Conservation (phyloP, 192 early-diverging fungal genomes). For the Funneliformis geosporum region DNA sequence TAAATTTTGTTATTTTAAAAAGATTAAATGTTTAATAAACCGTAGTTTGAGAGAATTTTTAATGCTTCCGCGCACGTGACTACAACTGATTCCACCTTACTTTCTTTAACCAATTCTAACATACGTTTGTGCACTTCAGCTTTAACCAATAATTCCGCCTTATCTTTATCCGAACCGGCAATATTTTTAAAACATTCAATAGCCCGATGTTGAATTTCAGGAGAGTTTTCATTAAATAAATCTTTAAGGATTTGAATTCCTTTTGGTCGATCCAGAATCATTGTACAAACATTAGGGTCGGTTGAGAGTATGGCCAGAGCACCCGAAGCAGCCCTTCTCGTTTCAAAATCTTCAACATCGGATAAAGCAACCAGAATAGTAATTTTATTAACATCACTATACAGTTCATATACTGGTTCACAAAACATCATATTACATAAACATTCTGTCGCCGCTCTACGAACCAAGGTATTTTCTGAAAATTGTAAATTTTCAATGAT, state of each 20-base stretch:
- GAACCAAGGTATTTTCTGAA: slow-evolving; percentile 76
- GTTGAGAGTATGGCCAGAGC: slow-evolving; percentile 80
- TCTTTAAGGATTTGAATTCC: slow-evolving; percentile 56
- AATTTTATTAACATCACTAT: slow-evolving; percentile 64
- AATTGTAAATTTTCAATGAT: slow-evolving; percentile 79
- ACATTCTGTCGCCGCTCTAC: slow-evolving; percentile 86
- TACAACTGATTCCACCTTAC: slow-evolving; percentile 50
- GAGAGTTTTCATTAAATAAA: slow-evolving; percentile 53
- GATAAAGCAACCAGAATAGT: slow-evolving; percentile 83
- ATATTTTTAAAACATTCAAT: slow-evolving; percentile 74
- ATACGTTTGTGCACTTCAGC: slow-evolving; percentile 49
- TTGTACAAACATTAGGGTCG: slow-evolving; percentile 52
- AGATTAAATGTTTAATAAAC: neutral
- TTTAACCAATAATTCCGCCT: slow-evolving; percentile 49
- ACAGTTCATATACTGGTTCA: slow-evolving; percentile 76
- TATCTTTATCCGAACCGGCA: slow-evolving; percentile 48
- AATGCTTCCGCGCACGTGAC: slow-evolving; percentile 59
- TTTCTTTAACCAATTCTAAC: slow-evolving; percentile 49
- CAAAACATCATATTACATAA: slow-evolving; percentile 93
- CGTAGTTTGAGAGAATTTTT: slow-evolving; percentile 51
- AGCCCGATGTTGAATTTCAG: slow-evolving; percentile 72
- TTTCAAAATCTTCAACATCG: slow-evolving; percentile 84
- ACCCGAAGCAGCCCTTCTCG: slow-evolving; percentile 82
- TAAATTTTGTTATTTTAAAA: too few species aligned
- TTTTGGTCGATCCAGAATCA: slow-evolving; percentile 57